A percentile compares a stretch with the other conserved stretches of the same genome.
phyloP scores from a whole-genome alignment of 2,329 filamentous ascomycete genomes.

The Sarocladiaceae sp. region DNA sequence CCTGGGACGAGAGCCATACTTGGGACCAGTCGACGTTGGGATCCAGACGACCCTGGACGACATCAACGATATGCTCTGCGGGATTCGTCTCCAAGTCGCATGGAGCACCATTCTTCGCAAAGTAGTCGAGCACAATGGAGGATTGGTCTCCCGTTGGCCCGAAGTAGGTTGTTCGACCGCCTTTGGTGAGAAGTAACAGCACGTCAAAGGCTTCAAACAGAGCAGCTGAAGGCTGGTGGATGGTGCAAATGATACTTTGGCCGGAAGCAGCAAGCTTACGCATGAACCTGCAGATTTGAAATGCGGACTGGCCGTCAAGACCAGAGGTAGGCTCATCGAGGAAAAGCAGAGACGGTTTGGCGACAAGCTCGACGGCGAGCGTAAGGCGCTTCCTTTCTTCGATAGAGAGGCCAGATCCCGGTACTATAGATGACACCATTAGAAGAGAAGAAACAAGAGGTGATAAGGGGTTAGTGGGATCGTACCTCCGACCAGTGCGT shows the following conservation, averaged over 20 bases:
- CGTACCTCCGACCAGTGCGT: background rate
- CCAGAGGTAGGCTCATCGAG: constrained; percentile 73
- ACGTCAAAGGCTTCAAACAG: constrained; percentile 43
- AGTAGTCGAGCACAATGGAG: constrained; percentile 46
- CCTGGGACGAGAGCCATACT: constrained; percentile 37
- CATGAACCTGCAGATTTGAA: constrained; percentile 65
- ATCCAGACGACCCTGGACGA: constrained; percentile 22
- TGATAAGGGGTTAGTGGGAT: background rate
- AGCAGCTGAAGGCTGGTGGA: constrained; percentile 38
- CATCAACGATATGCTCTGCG: constrained; percentile 61
- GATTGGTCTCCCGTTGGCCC: constrained; percentile 52
- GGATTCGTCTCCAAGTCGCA: constrained; percentile 57
- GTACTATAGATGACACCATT: constrained; percentile 54
- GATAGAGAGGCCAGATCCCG: constrained; percentile 40
- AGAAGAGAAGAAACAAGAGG: constrained; percentile 38
- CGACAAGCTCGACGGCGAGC: constrained; percentile 69
- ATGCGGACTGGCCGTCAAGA: constrained; percentile 68
- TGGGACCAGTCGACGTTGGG: constrained; percentile 58
- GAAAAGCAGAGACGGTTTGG: constrained; percentile 67
- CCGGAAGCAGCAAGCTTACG: constrained; percentile 43
- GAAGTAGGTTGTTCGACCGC: constrained; percentile 56
- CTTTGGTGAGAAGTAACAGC: constrained; percentile 50
- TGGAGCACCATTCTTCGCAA: constrained; percentile 51
- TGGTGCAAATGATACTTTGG: constrained; percentile 28
- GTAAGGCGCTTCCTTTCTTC: constrained; percentile 54